These are phyloP conservation scores for Oenanthe sinensis DNA, from an alignment of 129 eudicot species.

Conservation along the genomic window DNA sequence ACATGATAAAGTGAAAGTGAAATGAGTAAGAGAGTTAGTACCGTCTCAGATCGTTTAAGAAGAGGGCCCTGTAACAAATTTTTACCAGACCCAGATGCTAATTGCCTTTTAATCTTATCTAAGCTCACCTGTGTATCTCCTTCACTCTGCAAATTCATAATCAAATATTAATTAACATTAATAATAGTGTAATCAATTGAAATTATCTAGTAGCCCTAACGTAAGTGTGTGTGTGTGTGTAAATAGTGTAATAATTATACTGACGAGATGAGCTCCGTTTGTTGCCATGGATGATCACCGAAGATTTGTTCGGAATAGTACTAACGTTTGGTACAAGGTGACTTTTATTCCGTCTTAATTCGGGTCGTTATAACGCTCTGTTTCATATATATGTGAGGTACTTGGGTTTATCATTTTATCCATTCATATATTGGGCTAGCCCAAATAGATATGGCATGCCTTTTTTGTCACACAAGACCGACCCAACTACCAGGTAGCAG, in stretches of 20 bases:
- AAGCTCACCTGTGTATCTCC: conserved; percentile 64
- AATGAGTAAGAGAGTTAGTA: conserved; percentile 11
- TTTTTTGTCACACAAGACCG: too few species aligned
- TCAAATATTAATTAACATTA: background rate
- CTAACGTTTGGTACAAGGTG: background rate
- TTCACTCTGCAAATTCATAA: conserved; percentile 28
- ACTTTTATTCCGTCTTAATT: background rate
- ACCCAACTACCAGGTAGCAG: too few species aligned
- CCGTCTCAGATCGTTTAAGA: conserved; percentile 97
- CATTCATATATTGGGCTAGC: too few species aligned
- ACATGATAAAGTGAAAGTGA: background rate
- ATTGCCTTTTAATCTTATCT: conserved; percentile 80
- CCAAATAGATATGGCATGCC: too few species aligned
- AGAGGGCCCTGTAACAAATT: conserved; percentile 92
- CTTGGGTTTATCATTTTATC: background rate
- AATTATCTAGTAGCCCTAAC: background rate
- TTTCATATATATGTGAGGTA: too few species aligned
- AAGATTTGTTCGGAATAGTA: background rate
- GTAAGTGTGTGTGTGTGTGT: background rate
- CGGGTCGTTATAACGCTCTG: background rate
- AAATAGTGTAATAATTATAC: background rate
- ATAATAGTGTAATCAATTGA: background rate
- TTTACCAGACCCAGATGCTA: conserved; percentile 76
- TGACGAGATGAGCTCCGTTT: conserved; percentile 58
- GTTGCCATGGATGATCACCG: conserved; percentile 9